Conservation (phyloP, 306 rosid genomes). For the Myrica gale region DNA sequence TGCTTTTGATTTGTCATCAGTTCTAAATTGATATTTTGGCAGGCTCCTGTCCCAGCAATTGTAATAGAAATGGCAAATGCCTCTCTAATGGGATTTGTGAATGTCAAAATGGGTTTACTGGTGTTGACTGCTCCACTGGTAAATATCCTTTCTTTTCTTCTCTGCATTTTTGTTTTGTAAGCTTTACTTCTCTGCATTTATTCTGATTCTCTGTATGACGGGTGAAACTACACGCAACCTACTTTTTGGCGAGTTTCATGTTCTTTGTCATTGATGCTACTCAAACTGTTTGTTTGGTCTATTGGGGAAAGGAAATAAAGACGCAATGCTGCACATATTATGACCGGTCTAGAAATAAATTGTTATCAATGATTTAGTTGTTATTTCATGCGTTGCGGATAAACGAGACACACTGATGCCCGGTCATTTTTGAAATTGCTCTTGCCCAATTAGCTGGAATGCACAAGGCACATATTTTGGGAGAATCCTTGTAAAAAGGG, state of each 20-base stretch:
- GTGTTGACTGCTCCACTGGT: constrained; percentile 95
- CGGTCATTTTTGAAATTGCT: background rate
- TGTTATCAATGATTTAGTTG: no score
- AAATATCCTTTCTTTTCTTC: constrained; percentile 2
- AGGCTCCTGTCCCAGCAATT: constrained; percentile 75
- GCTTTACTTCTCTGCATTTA: background rate
- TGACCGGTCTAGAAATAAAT: background rate
- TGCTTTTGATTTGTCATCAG: constrained; percentile 1
- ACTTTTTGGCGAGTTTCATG: background rate
- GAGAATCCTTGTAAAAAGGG: background rate
- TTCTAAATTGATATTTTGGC: constrained; percentile 22
- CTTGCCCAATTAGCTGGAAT: background rate
- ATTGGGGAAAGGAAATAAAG: background rate
- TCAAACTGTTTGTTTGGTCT: background rate
- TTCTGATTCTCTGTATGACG: background rate
- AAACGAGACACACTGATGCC: background rate
- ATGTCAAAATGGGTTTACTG: constrained; percentile 77
- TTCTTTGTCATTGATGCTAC: background rate
- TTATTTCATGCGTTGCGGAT: constrained; percentile 4
- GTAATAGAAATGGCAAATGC: constrained; percentile 76
- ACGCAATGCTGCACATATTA: background rate
- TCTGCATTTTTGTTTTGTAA: no score
- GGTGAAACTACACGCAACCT: background rate
- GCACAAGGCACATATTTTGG: background rate
- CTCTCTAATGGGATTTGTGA: constrained; percentile 81